These are phyloP conservation scores for Botryotinia convoluta DNA, from an alignment of 2,329 filamentous ascomycete species.

Conservation along the genomic window DNA sequence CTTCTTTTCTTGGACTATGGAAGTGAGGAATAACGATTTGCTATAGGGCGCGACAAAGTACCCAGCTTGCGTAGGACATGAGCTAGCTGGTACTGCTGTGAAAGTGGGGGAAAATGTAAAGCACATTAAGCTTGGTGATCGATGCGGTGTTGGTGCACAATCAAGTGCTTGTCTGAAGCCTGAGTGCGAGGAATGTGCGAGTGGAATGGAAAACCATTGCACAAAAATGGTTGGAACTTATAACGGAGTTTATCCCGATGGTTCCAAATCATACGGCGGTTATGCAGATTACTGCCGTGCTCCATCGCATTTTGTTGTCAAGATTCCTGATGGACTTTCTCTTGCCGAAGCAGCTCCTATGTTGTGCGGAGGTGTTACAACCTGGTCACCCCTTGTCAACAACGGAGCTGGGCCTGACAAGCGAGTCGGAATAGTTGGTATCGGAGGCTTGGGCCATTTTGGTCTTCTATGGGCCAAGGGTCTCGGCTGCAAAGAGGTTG, in stretches of 20 bases:
- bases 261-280: slow-evolving; percentile 18
- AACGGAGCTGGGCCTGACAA: slow-evolving; percentile 41
- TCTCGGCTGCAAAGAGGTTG: slow-evolving; percentile 62
- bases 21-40: background rate
- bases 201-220: slow-evolving; percentile 16
- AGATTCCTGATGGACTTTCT: slow-evolving; percentile 18
- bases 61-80: slow-evolving; percentile 49
- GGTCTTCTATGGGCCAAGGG: slow-evolving; percentile 67
- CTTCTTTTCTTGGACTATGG: slow-evolving; percentile 27
- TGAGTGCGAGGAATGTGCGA: slow-evolving; percentile 21
- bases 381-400: slow-evolving; percentile 14
- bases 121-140: slow-evolving; percentile 51
- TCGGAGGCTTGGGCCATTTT: slow-evolving; percentile 72
- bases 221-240: slow-evolving; percentile 10
- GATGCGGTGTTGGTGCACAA: slow-evolving; percentile 53
- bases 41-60: slow-evolving; percentile 12
- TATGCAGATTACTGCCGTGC: slow-evolving; percentile 19
- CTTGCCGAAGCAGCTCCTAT: slow-evolving; percentile 19
- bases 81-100: slow-evolving; percentile 49
- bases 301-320: slow-evolving; percentile 17
- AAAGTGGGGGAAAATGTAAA: slow-evolving; percentile 45
- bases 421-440: slow-evolving; percentile 65
- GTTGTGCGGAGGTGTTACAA: slow-evolving; percentile 18
- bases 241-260: slow-evolving; percentile 16
- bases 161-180: slow-evolving; percentile 35